Conservation (phyloP, 1,139 yeast genomes). For the Lodderomyces beijingensis region DNA sequence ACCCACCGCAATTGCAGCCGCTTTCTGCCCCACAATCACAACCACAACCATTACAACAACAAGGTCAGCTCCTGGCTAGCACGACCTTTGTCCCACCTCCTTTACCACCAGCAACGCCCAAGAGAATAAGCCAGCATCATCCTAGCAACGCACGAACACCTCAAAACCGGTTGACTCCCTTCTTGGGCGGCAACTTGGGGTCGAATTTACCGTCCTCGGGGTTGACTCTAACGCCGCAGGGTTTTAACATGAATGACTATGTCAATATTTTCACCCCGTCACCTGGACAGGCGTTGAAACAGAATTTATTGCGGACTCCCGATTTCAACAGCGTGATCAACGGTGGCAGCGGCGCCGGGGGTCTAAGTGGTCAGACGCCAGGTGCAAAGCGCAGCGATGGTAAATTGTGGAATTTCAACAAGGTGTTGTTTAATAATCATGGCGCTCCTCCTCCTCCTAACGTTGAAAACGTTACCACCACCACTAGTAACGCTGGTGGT, state of each 20-base stretch:
- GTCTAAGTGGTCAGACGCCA: constrained; percentile 8
- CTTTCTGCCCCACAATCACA: not conserved
- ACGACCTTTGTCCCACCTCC: constrained; percentile 32
- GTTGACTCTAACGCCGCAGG: constrained; percentile 54
- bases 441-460: too few relatives aligned
- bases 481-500: too few relatives aligned
- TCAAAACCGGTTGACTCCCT: constrained; percentile 43
- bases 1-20: constrained; percentile 4
- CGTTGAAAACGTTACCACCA: too few relatives aligned
- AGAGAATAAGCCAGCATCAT: constrained; percentile 18
- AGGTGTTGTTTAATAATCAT: constrained; percentile 23
- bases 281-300: constrained; percentile 36
- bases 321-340: constrained; percentile 33
- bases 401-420: constrained; percentile 43
- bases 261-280: constrained; percentile 76
- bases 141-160: constrained; percentile 30
- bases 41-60: not conserved
- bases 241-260: constrained; percentile 79
- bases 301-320: constrained; percentile 35
- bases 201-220: constrained; percentile 42
- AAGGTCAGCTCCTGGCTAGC: not conserved
- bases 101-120: constrained; percentile 46
- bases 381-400: constrained; percentile 32
- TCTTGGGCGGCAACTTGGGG: constrained; percentile 24
- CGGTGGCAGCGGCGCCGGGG: constrained; percentile 1